Base-by-base conservation (phyloP, 768 basidiomycete species). In the Lentinula detonsa region DNA sequence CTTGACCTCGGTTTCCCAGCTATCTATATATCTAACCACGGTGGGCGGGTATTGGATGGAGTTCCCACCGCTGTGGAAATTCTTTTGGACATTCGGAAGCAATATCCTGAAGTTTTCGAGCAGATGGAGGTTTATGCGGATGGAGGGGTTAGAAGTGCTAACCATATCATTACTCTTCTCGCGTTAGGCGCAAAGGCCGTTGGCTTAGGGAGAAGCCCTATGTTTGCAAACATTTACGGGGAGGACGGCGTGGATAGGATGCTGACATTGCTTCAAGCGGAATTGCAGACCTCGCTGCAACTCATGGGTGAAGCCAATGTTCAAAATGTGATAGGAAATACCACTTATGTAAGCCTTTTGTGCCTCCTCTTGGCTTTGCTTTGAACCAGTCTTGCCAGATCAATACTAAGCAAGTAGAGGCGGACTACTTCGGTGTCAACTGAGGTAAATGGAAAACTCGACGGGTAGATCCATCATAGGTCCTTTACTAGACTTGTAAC, bases 81-180 rank as follows among this genome's bases (percentile, higher is more conserved):
- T 21, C 69, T 79, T 8, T 63, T 75, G 59, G 77, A 78, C 61
- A 74, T 80, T 45, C 68, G 72, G 13, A 66, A 70, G 62, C 67
- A 73, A 57, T 72, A 72, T 16, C 78, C 78, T 2, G 72, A 76
- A 52, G 71, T 77, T 6, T 69, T 79, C n/a, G 64, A 73, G 0
- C 63, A 72, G 54, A 69, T 72, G 65, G 77, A 81, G 64, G 71
- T 81, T 11, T 80, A 72, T 58, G 71, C 76, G 23, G 80, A 81
- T 60, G 81, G 81, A 1, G 81, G 81, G 3, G 73, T 80, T 42
- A 66, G 77, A 23, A 65, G 77, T 7, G 81, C 80, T 0, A 79
- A 78, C 0, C 79, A 81, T 60, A 71, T 79, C 16, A 62, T 81
- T 18, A 78, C 76, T 57, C 73, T 77, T 11, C 65, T 79, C 0